These are phyloP conservation scores for Spizellomyces sp. DNA, from an alignment of 192 early-diverging fungal species.

Conservation along the genomic window DNA sequence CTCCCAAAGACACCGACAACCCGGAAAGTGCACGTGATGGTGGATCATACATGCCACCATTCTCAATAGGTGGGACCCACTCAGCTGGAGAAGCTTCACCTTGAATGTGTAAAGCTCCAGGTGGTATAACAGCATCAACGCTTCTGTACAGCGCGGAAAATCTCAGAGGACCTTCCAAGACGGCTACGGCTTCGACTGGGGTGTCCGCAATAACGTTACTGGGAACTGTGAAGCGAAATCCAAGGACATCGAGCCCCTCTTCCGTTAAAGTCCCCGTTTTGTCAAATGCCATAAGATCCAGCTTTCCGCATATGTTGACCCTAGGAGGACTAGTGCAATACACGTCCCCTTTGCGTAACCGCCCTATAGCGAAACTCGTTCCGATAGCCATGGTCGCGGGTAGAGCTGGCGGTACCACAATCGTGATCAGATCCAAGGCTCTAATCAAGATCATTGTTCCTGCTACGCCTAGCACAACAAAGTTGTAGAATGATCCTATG, in stretches of 20 bases:
- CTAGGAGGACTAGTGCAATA: slow-evolving; percentile 90
- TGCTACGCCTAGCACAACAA: slow-evolving; percentile 76
- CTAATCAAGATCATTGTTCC: slow-evolving; percentile 75
- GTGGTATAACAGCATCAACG: slow-evolving; percentile 25
- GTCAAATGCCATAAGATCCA: slow-evolving; percentile 97
- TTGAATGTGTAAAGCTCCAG: slow-evolving; percentile 43
- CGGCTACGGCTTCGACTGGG: slow-evolving; percentile 5
- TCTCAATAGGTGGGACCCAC: slow-evolving; percentile 3
- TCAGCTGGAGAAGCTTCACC: not conserved
- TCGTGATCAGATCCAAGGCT: slow-evolving; percentile 95
- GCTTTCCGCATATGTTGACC: slow-evolving; percentile 95
- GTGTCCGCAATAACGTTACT: slow-evolving; percentile 16
- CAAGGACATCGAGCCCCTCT: slow-evolving; percentile 92
- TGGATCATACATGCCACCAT: not conserved
- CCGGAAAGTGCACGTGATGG: not conserved
- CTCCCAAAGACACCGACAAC: slow-evolving; percentile 28
- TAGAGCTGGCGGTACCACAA: slow-evolving; percentile 94
- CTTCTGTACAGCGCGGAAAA: slow-evolving; percentile 35
- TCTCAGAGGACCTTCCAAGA: slow-evolving; percentile 26
- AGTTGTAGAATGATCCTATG: slow-evolving; percentile 84
- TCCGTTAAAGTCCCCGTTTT: slow-evolving; percentile 98
- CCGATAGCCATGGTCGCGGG: slow-evolving; percentile 99
- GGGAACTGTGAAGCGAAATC: slow-evolving; percentile 68
- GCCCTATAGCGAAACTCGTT: slow-evolving; percentile 89
- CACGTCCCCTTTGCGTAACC: slow-evolving; percentile 78